Conservation (phyloP, 106 monocot genomes). For the Dendrobium officinale region DNA sequence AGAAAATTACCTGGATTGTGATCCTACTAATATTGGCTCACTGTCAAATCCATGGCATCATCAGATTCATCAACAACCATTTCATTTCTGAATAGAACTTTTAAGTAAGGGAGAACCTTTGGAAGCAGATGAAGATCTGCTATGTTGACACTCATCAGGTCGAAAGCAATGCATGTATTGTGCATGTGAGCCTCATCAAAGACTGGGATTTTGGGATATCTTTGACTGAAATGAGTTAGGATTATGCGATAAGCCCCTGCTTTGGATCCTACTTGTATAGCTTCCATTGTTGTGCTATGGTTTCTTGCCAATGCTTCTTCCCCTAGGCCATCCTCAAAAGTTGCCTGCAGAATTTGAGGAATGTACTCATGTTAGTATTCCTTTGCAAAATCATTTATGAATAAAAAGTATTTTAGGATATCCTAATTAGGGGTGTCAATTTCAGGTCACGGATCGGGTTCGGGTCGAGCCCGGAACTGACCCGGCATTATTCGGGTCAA, state of each 20-base stretch:
- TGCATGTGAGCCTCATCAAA: constrained; percentile 78
- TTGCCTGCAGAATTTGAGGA: constrained; percentile 47
- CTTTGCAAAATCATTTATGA: too few species aligned
- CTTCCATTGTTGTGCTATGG: constrained; percentile 96
- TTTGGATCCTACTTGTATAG: constrained; percentile 53
- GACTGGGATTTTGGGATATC: constrained; percentile 93
- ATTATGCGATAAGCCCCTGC: constrained; percentile 76
- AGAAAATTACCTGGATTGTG: background rate
- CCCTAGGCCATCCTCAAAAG: constrained; percentile 86
- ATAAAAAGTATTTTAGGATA: too few species aligned
- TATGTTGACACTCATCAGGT: constrained; percentile 86
- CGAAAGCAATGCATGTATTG: constrained; percentile 85
- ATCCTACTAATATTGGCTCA: constrained; percentile 7
- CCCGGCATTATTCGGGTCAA: too few species aligned
- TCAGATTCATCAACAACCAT: constrained; percentile 41
- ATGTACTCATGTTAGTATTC: too few species aligned
- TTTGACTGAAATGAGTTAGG: constrained; percentile 94
- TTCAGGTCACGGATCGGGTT: too few species aligned
- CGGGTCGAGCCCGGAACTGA: too few species aligned
- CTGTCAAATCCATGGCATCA: constrained; percentile 34
- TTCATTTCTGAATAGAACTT: constrained; percentile 79
- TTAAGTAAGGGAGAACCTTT: constrained; percentile 71
- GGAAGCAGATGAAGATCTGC: constrained; percentile 76
- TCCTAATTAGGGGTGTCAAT: too few species aligned
- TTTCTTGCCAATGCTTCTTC: constrained; percentile 87